Percentiles rank a stretch among this genome's conserved stretches.
These are phyloP conservation scores for Lasiodiplodia citricola DNA, from an alignment of 2,329 filamentous ascomycete species.

Conservation along the genomic window DNA sequence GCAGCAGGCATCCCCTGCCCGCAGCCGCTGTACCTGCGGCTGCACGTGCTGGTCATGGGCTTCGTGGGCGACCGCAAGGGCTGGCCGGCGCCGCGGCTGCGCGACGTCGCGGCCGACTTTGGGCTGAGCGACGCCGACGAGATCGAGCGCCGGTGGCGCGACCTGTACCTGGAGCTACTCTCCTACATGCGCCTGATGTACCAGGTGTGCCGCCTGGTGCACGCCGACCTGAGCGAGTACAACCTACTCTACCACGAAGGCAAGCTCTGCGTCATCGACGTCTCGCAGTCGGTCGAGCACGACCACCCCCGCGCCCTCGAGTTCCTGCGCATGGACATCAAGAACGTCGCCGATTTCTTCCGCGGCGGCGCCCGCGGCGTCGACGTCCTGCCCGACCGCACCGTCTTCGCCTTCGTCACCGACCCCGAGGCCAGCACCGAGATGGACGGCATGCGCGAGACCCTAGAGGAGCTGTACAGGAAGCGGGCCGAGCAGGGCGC, in stretches of 20 bases:
- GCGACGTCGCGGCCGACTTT: slow-evolving; percentile 75
- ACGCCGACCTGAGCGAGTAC: slow-evolving; percentile 97
- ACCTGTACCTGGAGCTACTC: slow-evolving; percentile 81
- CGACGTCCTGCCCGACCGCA: slow-evolving; percentile 76
- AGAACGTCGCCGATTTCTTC: slow-evolving; percentile 96
- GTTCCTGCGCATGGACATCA: slow-evolving; percentile 97
- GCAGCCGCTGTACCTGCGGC: slow-evolving; percentile 83
- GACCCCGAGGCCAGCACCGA: slow-evolving; percentile 64
- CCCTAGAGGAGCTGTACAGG: slow-evolving; percentile 71
- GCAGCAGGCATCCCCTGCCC: slow-evolving; percentile 86
- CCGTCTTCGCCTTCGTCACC: slow-evolving; percentile 85
- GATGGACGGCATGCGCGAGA: slow-evolving; percentile 64
- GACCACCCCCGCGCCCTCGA: slow-evolving; percentile 92
- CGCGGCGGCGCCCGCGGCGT: slow-evolving; percentile 72
- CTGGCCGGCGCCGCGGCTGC: slow-evolving; percentile 84
- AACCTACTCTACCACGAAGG: slow-evolving; percentile 89
- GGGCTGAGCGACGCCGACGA: slow-evolving; percentile 62
- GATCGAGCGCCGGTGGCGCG: slow-evolving; percentile 73
- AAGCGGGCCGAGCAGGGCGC: slow-evolving; percentile 58
- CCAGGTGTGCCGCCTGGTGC: slow-evolving; percentile 87
- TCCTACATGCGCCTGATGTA: slow-evolving; percentile 93
- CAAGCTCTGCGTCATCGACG: slow-evolving; percentile 91
- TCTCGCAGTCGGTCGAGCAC: slow-evolving; percentile 95
- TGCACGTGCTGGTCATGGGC: slow-evolving; percentile 95
- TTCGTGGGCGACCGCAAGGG: slow-evolving; percentile 89